Percentiles rank a stretch among this genome's conserved stretches.
Conservation (phyloP, 2,329 filamentous ascomycete genomes). For the Fusarium scirpi region DNA sequence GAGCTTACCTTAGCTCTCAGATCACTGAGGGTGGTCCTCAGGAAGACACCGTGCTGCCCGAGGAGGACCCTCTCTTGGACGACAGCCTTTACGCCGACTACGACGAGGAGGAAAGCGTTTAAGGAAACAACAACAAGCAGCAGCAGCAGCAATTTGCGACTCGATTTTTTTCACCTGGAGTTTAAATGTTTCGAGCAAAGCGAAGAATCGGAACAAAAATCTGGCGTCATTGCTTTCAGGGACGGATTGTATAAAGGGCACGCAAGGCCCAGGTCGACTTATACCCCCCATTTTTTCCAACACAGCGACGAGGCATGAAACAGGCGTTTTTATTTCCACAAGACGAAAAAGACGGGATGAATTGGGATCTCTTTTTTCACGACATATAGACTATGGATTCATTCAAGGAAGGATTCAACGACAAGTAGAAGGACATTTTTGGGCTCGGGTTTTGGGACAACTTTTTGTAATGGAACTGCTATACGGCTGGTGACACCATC, state of each 20-base stretch:
- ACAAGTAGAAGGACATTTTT: slow-evolving; percentile 32
- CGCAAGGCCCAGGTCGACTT: slow-evolving; percentile 31
- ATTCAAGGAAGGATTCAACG: slow-evolving; percentile 37
- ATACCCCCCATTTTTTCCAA: slow-evolving; percentile 39
- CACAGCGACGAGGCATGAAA: slow-evolving; percentile 41
- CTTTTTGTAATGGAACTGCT: slow-evolving; percentile 38
- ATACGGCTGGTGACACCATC: slow-evolving; percentile 26
- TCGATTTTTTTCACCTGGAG: slow-evolving; percentile 32
- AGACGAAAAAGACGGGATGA: slow-evolving; percentile 39
- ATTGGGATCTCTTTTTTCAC: slow-evolving; percentile 35
- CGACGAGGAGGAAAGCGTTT: slow-evolving; percentile 51
- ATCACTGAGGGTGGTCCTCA: slow-evolving; percentile 74
- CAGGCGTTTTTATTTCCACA: slow-evolving; percentile 38
- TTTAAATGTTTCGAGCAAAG: slow-evolving; percentile 41
- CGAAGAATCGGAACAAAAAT: slow-evolving; percentile 36
- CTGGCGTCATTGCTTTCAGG: slow-evolving; percentile 44
- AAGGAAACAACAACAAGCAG: slow-evolving; percentile 16
- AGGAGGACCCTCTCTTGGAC: slow-evolving; percentile 55
- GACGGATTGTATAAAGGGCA: slow-evolving; percentile 41
- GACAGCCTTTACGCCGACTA: slow-evolving; percentile 49
- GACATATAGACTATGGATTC: slow-evolving; percentile 42
- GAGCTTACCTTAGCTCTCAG: slow-evolving; percentile 79
- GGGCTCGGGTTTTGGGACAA: slow-evolving; percentile 13
- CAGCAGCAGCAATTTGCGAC: slow-evolving; percentile 17
- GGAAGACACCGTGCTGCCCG: slow-evolving; percentile 55